These are phyloP conservation scores for Tuber calosporum DNA, from an alignment of 495 filamentous ascomycete genomes.

Conservation along the genomic window DNA sequence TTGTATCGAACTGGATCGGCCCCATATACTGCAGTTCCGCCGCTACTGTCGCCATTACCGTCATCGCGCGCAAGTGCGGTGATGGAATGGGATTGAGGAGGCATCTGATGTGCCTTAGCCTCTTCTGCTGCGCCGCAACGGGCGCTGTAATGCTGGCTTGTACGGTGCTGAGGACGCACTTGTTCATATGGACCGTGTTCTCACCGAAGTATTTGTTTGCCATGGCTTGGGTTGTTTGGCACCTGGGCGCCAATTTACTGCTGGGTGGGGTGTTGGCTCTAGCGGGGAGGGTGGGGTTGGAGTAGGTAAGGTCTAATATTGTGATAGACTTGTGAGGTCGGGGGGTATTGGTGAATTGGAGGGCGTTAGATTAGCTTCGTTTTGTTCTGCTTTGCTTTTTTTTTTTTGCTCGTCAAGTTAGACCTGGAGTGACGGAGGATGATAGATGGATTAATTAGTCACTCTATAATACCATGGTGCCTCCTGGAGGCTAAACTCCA, in stretches of 20 bases:
- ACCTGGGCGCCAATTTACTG: slow-evolving; percentile 62
- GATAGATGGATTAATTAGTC: neutral
- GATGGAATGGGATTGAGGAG: slow-evolving; percentile 39
- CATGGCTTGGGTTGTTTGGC: slow-evolving; percentile 77
- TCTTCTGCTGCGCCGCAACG: slow-evolving; percentile 56
- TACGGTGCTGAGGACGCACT: slow-evolving; percentile 70
- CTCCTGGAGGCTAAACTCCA: neutral
- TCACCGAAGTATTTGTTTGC: slow-evolving; percentile 91
- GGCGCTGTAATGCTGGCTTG: slow-evolving; percentile 82
- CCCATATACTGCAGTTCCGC: slow-evolving; percentile 77
- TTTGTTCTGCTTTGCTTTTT: neutral
- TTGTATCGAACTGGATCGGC: slow-evolving; percentile 83
- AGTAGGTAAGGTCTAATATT: neutral
- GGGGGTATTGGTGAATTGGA: neutral
- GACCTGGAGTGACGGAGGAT: neutral
- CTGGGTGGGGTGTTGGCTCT: slow-evolving; percentile 53
- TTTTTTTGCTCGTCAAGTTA: neutral
- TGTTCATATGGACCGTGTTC: slow-evolving; percentile 99
- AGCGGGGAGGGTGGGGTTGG: slow-evolving; percentile 43
- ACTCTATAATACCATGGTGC: neutral
- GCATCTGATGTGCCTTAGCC: slow-evolving; percentile 57
- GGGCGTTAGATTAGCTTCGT: neutral
- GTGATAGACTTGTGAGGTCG: neutral
- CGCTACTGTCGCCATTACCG: slow-evolving; percentile 51
- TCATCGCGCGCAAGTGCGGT: slow-evolving; percentile 45